A percentile compares a stretch with the other conserved stretches of the same genome.
These are phyloP conservation scores for Lasiodiplodia sp. DNA, from an alignment of 2,329 filamentous ascomycete genomes.

Conservation along the genomic window DNA sequence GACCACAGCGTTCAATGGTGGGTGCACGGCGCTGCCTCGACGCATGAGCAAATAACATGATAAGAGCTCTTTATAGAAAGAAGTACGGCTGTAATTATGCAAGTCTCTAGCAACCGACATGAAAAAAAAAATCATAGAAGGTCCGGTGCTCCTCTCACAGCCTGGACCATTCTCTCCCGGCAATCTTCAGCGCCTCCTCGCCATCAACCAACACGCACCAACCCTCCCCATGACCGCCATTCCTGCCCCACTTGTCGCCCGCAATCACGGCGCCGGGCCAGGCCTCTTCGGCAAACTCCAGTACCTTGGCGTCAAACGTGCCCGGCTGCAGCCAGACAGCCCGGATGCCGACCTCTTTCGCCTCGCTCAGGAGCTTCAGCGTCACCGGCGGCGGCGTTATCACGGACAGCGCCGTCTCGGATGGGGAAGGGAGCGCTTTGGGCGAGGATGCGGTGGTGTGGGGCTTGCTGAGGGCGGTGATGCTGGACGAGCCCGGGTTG, in stretches of 20 bases:
- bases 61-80: too few relatives aligned
- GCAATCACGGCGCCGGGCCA: slow-evolving; percentile 76
- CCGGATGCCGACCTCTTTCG: slow-evolving; percentile 73
- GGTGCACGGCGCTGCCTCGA: too few relatives aligned
- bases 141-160: background rate
- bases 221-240: slow-evolving; percentile 43
- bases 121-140: too few relatives aligned
- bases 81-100: too few relatives aligned
- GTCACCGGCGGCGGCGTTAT: slow-evolving; percentile 87
- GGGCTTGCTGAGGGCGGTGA: slow-evolving; percentile 66
- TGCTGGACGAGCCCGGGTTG: slow-evolving; percentile 74
- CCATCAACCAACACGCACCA: slow-evolving; percentile 54
- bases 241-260: slow-evolving; percentile 36
- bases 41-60: too few relatives aligned
- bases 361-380: slow-evolving; percentile 76
- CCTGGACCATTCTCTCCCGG: slow-evolving; percentile 43
- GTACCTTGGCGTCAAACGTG: slow-evolving; percentile 78
- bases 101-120: too few relatives aligned
- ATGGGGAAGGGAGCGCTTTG: slow-evolving; percentile 69
- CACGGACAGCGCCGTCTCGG: slow-evolving; percentile 78
- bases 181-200: slow-evolving; percentile 44
- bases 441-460: slow-evolving; percentile 73
- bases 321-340: slow-evolving; percentile 92
- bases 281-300: slow-evolving; percentile 71
- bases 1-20: too few relatives aligned